Conservation (phyloP, 2,329 filamentous ascomycete species). For the Penicillium palitans region DNA sequence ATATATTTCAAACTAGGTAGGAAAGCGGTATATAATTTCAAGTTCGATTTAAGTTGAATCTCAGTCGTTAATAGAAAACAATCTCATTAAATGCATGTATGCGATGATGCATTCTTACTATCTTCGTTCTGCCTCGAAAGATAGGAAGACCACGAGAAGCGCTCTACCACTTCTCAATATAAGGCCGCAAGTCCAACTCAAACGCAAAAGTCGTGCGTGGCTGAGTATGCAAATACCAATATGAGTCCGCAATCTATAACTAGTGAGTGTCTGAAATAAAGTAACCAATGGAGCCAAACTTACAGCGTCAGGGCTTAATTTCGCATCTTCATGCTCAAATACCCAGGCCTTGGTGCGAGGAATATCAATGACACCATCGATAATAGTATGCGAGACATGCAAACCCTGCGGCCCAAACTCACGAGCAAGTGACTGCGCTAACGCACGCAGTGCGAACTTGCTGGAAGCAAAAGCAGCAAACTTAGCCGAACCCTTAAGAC, state of each 20-base stretch:
- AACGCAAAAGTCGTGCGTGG: conserved; percentile 76
- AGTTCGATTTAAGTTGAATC: background rate
- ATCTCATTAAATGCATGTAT: background rate
- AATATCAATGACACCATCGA: conserved; percentile 84
- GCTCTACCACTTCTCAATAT: conserved; percentile 75
- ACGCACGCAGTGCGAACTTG: conserved; percentile 75
- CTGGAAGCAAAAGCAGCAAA: conserved; percentile 73
- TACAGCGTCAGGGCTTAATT: conserved; percentile 73
- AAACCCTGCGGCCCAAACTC: conserved; percentile 84
- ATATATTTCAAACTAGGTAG: background rate
- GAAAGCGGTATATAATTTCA: background rate
- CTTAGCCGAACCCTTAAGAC: conserved; percentile 67
- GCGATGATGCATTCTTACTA: background rate
- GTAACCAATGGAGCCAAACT: conserved; percentile 37
- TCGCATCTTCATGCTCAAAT: conserved; percentile 60
- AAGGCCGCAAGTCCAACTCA: conserved; percentile 77
- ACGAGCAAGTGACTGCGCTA: conserved; percentile 72
- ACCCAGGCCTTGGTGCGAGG: conserved; percentile 65
- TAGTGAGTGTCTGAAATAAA: conserved; percentile 7
- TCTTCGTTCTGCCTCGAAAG: background rate
- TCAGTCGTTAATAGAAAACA: background rate
- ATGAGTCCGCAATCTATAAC: conserved; percentile 75
- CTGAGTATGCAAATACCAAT: conserved; percentile 83
- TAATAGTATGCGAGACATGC: conserved; percentile 78
- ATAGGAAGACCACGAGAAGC: background rate